phyloP scores from a whole-genome alignment of 2,329 filamentous ascomycete species.

The Teratosphaeria viscida region DNA sequence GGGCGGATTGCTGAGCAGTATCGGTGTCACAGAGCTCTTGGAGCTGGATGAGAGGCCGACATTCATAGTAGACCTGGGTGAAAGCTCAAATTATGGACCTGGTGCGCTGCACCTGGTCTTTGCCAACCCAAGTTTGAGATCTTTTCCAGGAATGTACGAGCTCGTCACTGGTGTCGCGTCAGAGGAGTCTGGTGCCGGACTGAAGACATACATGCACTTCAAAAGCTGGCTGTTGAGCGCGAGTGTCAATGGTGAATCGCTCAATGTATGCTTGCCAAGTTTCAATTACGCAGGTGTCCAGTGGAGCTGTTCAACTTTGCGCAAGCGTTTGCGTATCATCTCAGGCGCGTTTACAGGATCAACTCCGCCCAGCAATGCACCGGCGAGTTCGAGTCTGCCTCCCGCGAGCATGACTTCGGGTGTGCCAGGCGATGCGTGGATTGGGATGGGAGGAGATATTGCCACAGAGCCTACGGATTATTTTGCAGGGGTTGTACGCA shows the following conservation, averaged over 20 bases:
- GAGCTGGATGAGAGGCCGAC: slow-evolving; percentile 69
- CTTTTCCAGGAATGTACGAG: slow-evolving; percentile 45
- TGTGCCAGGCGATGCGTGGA: slow-evolving; percentile 6
- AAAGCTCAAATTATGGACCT: slow-evolving; percentile 44
- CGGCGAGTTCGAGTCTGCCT: background rate
- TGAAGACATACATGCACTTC: slow-evolving; percentile 50
- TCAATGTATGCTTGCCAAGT: slow-evolving; percentile 45
- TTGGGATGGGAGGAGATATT: background rate
- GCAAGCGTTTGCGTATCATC: slow-evolving; percentile 58
- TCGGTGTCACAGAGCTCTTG: slow-evolving; percentile 61
- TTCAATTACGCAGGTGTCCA: slow-evolving; percentile 53
- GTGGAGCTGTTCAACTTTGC: slow-evolving; percentile 62
- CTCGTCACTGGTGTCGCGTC: slow-evolving; percentile 42
- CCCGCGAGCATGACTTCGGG: background rate
- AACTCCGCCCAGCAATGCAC: slow-evolving; percentile 4
- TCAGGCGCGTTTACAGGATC: slow-evolving; percentile 37
- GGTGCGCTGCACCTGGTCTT: slow-evolving; percentile 54
- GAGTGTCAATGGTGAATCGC: slow-evolving; percentile 41
- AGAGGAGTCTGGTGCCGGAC: slow-evolving; percentile 26
- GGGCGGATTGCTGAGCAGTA: slow-evolving; percentile 45
- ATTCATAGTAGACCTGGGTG: slow-evolving; percentile 60
- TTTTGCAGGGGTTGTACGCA: slow-evolving; percentile 9
- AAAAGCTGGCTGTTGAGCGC: slow-evolving; percentile 57
- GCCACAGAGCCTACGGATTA: slow-evolving; percentile 18
- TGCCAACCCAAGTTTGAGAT: slow-evolving; percentile 56